These are phyloP conservation scores for Solanum chilense DNA, from an alignment of 257 asterid genomes.

Conservation along the genomic window DNA sequence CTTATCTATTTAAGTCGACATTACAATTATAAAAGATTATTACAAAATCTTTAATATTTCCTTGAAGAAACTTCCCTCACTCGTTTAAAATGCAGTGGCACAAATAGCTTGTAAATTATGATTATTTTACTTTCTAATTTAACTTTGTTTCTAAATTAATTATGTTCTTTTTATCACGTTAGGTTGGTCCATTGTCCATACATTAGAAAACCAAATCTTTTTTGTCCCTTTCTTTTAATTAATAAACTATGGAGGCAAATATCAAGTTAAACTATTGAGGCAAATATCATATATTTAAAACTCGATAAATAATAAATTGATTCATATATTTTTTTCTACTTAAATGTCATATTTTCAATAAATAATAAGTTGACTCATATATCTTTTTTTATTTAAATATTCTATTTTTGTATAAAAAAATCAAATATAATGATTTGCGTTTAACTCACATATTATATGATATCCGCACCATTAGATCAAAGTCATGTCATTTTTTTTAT, in stretches of 20 bases:
- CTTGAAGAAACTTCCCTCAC: neutral
- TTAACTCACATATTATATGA: neutral
- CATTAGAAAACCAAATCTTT: neutral
- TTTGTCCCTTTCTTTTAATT: no score
- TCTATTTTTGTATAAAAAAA: fast-evolving
- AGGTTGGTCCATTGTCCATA: neutral
- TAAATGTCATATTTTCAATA: no score
- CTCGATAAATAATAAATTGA: no score
- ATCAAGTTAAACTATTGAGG: neutral
- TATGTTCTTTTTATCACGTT: neutral
- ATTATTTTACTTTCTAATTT: neutral
- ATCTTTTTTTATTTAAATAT: fast-evolving
- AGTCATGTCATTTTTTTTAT: neutral
- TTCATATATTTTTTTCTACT: no score
- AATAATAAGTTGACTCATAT: no score
- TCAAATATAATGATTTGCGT: neutral
- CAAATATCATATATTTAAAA: neutral
- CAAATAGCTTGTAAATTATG: neutral
- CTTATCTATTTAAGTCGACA: neutral
- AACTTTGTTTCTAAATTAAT: neutral
- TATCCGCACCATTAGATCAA: neutral
- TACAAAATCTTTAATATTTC: neutral
- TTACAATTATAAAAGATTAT: no score
- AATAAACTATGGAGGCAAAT: neutral
- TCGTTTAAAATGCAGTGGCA: neutral